Conservation (phyloP, 768 basidiomycete genomes). For the Suillus weaverae region DNA sequence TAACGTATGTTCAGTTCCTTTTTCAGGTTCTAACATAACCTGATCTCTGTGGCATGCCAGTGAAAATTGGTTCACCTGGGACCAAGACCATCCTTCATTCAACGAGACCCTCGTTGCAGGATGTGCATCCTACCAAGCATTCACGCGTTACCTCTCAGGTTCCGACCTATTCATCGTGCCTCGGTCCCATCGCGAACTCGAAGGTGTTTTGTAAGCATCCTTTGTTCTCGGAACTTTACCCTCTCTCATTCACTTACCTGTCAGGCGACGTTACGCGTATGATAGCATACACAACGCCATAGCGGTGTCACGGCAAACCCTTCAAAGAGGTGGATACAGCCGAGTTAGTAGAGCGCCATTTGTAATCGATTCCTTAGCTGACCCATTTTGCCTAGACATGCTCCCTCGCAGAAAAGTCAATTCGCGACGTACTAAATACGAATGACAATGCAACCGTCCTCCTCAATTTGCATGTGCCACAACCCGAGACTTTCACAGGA, state of each 20-base stretch:
- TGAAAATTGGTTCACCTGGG: slow-evolving; percentile 70
- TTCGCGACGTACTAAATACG: slow-evolving; percentile 65
- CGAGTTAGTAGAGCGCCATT: slow-evolving; percentile 38
- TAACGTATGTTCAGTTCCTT: slow-evolving; percentile 50
- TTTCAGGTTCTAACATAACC: slow-evolving; percentile 6
- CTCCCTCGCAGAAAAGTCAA: slow-evolving; percentile 68
- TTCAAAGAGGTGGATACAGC: slow-evolving; percentile 57
- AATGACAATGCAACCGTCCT: slow-evolving; percentile 66
- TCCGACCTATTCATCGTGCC: slow-evolving; percentile 73
- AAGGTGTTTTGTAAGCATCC: slow-evolving; percentile 63
- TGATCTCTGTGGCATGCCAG: slow-evolving; percentile 37
- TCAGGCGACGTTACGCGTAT: slow-evolving; percentile 71
- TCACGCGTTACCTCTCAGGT: slow-evolving; percentile 71
- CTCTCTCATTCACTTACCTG: slow-evolving; percentile 11
- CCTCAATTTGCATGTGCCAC: slow-evolving; percentile 58
- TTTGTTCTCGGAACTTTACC: neutral
- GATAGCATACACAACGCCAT: slow-evolving; percentile 84
- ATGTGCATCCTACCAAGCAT: slow-evolving; percentile 79
- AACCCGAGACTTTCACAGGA: slow-evolving; percentile 14
- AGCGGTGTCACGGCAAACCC: slow-evolving; percentile 60
- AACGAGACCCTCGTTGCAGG: slow-evolving; percentile 75
- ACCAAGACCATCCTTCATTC: slow-evolving; percentile 65
- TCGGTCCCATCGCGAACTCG: slow-evolving; percentile 61
- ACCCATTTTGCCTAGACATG: slow-evolving; percentile 48
- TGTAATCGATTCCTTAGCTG: neutral